These are phyloP conservation scores for Secale cereale DNA, from an alignment of 176 grass and related monocot species.

Conservation along the genomic window DNA sequence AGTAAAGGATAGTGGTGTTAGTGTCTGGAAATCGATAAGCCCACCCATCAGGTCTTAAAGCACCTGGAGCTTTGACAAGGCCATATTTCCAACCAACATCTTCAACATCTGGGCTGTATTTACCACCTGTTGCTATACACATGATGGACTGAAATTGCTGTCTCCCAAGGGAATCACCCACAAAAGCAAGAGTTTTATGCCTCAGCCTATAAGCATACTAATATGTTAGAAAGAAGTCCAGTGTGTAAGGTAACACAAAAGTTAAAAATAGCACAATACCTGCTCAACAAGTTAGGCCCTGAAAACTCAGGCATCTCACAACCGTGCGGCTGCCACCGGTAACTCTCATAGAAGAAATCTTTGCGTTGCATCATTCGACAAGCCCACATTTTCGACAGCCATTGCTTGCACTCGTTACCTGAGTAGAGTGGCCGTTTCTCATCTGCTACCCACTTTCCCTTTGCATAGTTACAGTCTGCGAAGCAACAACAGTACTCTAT, in stretches of 20 bases:
- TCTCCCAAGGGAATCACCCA: slow-evolving; percentile 95
- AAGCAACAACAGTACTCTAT: slow-evolving; percentile 3
- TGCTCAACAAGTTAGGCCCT: slow-evolving; percentile 55
- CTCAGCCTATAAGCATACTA: slow-evolving; percentile 55
- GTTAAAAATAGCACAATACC: slow-evolving; percentile 36
- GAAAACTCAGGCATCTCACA: slow-evolving; percentile 89
- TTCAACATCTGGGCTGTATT: slow-evolving; percentile 53
- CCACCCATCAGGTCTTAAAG: slow-evolving; percentile 89
- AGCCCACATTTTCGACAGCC: slow-evolving; percentile 93
- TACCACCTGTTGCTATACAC: slow-evolving; percentile 83
- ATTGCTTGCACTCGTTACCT: slow-evolving; percentile 79
- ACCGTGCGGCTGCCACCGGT: slow-evolving; percentile 69
- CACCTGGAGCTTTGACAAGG: slow-evolving; percentile 80
- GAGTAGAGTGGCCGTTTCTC: slow-evolving; percentile 68
- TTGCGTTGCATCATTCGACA: slow-evolving; percentile 77
- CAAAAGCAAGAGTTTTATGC: slow-evolving; percentile 85
- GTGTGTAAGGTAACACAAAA: background rate
- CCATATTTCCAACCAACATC: slow-evolving; percentile 78
- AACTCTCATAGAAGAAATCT: slow-evolving; percentile 76
- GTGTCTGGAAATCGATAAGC: slow-evolving; percentile 74
- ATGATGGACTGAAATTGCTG: slow-evolving; percentile 98
- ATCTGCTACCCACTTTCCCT: slow-evolving; percentile 90
- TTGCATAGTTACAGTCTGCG: slow-evolving; percentile 85
- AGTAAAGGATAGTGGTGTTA: slow-evolving; percentile 90
- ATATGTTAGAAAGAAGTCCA: slow-evolving; percentile 30